These are phyloP conservation scores for Leccinum rimulosum DNA, from an alignment of 768 basidiomycete genomes.

Conservation along the genomic window DNA sequence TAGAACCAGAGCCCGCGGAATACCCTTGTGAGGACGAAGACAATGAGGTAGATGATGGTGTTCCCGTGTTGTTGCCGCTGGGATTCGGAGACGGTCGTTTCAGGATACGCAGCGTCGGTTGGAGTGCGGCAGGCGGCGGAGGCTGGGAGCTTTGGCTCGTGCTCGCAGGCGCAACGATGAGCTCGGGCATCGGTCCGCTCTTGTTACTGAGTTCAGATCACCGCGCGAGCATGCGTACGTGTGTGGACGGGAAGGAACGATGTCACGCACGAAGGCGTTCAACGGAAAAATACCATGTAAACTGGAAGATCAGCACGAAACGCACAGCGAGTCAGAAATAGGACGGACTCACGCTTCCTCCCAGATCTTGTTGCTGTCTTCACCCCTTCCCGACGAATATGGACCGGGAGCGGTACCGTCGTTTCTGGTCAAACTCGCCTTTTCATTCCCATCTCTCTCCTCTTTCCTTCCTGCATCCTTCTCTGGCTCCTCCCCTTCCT, in stretches of 20 bases:
- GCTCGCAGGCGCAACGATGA: slow-evolving; percentile 46
- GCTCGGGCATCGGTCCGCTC: slow-evolving; percentile 63
- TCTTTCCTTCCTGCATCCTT: not conserved
- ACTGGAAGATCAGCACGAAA: slow-evolving; percentile 14
- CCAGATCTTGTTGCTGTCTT: slow-evolving; percentile 56
- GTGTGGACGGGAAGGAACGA: not conserved
- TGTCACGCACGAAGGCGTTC: not conserved
- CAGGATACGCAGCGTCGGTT: slow-evolving; percentile 65
- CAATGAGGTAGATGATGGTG: not conserved
- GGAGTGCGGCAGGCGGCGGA: slow-evolving; percentile 55
- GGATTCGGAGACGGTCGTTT: slow-evolving; percentile 54
- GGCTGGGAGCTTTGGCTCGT: slow-evolving; percentile 42
- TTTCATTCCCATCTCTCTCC: not conserved
- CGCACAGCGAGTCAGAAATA: not conserved
- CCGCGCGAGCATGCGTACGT: not conserved
- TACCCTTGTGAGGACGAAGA: slow-evolving; percentile 17
- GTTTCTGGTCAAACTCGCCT: not conserved
- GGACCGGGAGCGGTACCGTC: not conserved
- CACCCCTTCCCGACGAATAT: not conserved
- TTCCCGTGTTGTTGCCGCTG: not conserved
- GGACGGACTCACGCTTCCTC: slow-evolving; percentile 60
- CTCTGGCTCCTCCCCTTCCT: slow-evolving; percentile 9
- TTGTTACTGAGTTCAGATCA: slow-evolving; percentile 45
- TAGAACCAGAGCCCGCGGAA: not conserved
- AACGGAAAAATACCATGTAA: not conserved